phyloP scores from a whole-genome alignment of 345 rosid species.

The Eutrema heterophyllum region DNA sequence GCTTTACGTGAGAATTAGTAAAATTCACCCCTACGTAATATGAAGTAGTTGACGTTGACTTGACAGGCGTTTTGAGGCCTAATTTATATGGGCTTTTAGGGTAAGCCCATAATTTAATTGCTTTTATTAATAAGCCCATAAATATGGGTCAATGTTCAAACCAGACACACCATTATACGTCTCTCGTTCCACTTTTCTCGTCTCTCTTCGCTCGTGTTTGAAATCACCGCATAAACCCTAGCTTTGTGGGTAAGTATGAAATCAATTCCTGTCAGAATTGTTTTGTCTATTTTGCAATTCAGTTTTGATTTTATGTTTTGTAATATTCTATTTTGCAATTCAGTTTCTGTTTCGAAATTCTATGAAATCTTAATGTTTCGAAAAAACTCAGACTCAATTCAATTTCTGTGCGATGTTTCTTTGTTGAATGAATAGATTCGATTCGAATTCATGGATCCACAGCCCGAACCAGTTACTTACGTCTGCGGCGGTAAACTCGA shows the following conservation, averaged over 20 bases:
- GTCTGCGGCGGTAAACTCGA: conserved; percentile 67
- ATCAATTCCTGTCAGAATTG: background rate
- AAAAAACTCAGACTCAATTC: background rate
- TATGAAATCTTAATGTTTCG: background rate
- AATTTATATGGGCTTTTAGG: background rate
- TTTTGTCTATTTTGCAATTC: too few species aligned
- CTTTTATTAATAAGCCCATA: background rate
- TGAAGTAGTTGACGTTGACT: too few species aligned
- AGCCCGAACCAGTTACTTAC: conserved; percentile 81
- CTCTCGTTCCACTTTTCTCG: background rate
- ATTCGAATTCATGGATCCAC: conserved; percentile 60
- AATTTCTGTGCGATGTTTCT: background rate
- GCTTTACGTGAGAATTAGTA: too few species aligned
- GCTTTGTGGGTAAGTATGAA: conserved; percentile 7
- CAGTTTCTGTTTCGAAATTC: too few species aligned
- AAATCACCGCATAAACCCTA: conserved; percentile 3
- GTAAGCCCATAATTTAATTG: background rate
- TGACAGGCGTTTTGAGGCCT: background rate
- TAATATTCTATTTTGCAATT: background rate
- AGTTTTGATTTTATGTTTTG: too few species aligned
- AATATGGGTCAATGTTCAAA: background rate
- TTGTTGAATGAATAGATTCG: background rate
- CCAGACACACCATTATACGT: background rate
- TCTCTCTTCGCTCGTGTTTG: background rate
- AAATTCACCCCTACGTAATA: too few species aligned